Base-by-base conservation (phyloP, 805 yeast species). In the Cephaloascus fragrans region DNA sequence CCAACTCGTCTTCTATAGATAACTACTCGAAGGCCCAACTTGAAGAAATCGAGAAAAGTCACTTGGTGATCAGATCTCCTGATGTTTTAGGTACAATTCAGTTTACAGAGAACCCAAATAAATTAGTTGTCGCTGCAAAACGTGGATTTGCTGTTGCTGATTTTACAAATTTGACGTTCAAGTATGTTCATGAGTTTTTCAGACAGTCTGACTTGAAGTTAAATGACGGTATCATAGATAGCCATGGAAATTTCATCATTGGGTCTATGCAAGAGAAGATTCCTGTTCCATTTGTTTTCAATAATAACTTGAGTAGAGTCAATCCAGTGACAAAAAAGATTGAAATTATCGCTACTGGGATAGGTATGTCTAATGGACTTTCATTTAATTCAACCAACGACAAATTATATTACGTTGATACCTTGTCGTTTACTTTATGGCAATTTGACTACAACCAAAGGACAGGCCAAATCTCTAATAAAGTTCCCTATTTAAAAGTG, bases 1-100 rank as follows among this genome's bases (percentile, higher is more conserved):
- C 20, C 31, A 16, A 34, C 17, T 34, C 36, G 17, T 14, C 9
- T 15, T 12, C 14, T 6, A 34, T 34, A 6, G 26, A 18, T 15
- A 6, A 16, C 36, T 34, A 37, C 40, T n/a, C 45, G 47, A 26
- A 42, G 46, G 14, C 26, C 35, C 4, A 46, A 60, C 31, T 48
- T 62, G 38, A 49, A 71, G 23, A 34, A 18, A 23, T 34, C 20
- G 26, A 18, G 20, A 34, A 34, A 16, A n/a, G n/a, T n/a, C 36
- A 34, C 23, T n/a, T 8, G 26, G 20, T 34, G 23, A 34, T 34
- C n/a, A 16, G 8, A 6, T 9, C 20, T 18, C 26, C 26, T 9
- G n/a, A 31, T 16, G 18, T n/a, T 16, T 31, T 31, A 16, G 33
- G 33, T 6, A 31, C 33, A 9, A 31, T 31, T 16, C 33, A 31